phyloP scores from a whole-genome alignment of 306 rosid species.

The Prinsepia uniflora region DNA sequence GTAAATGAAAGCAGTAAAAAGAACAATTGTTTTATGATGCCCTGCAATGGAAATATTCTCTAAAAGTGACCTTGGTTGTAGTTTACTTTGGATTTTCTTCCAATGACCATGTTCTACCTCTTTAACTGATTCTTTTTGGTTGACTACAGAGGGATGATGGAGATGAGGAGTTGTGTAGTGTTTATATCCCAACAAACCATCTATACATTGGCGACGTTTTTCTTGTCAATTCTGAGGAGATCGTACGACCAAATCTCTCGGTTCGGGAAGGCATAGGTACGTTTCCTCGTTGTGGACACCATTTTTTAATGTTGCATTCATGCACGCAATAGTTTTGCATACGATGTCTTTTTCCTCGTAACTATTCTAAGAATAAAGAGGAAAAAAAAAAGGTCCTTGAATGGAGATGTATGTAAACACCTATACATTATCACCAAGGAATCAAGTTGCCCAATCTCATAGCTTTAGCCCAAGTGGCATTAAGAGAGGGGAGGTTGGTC shows the following conservation, averaged over 20 bases:
- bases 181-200: constrained; percentile 92
- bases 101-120: not conserved
- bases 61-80: not conserved
- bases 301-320: not conserved
- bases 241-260: constrained; percentile 82
- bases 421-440: not conserved
- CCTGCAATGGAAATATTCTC: not conserved
- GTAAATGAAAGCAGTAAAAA: not conserved
- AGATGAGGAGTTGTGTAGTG: constrained; percentile 89
- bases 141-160: constrained; percentile 63
- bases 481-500: not conserved
- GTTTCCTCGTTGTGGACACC: constrained; percentile 16
- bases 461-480: not conserved
- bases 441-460: not conserved
- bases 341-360: not conserved
- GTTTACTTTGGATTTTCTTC: not conserved
- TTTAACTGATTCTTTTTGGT: constrained; percentile 12
- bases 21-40: not conserved
- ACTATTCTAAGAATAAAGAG: not conserved
- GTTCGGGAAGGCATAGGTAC: constrained; percentile 93
- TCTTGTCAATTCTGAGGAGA: constrained; percentile 72
- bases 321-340: not conserved
- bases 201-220: constrained; percentile 77
- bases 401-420: not conserved
- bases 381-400: not conserved